Evolutionary conservation across 257 asterid species (phyloP).

Genomic region (Solanum habrochaites): DNA sequence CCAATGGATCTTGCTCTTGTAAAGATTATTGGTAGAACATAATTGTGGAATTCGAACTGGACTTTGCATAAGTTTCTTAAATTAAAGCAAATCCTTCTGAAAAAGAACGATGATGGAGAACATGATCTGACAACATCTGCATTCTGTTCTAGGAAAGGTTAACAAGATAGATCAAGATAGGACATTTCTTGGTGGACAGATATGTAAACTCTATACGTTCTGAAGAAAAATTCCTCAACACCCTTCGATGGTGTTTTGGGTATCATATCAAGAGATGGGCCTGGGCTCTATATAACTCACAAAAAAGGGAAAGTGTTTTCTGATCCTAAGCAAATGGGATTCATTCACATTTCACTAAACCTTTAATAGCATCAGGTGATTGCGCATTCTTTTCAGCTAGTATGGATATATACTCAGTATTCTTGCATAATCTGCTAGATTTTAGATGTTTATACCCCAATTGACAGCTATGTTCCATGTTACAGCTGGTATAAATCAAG

Average conservation of each 20-base stretch:
- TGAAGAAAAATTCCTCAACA: background rate
- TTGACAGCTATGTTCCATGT: background rate
- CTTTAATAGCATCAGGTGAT: background rate
- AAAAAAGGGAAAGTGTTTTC: background rate
- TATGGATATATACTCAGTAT: background rate
- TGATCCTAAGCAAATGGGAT: background rate
- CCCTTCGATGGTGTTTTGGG: background rate
- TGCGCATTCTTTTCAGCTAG: background rate
- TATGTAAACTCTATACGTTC: background rate
- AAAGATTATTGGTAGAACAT: constrained; percentile 65
- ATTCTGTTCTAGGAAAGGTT: background rate
- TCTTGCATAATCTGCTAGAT: background rate
- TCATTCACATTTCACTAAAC: background rate
- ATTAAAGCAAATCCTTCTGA: background rate
- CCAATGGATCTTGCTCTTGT: constrained; percentile 65
- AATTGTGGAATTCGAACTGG: background rate
- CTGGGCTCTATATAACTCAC: background rate
- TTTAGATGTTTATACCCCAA: background rate
- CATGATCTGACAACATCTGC: background rate
- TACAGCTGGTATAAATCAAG: background rate
- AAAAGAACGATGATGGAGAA: background rate
- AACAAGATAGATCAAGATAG: background rate
- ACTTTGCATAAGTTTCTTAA: background rate
- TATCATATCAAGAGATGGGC: background rate
- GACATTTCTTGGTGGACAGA: background rate